Conservation (phyloP, 2,329 filamentous ascomycete species). For the Coniochaeta prunicola region DNA sequence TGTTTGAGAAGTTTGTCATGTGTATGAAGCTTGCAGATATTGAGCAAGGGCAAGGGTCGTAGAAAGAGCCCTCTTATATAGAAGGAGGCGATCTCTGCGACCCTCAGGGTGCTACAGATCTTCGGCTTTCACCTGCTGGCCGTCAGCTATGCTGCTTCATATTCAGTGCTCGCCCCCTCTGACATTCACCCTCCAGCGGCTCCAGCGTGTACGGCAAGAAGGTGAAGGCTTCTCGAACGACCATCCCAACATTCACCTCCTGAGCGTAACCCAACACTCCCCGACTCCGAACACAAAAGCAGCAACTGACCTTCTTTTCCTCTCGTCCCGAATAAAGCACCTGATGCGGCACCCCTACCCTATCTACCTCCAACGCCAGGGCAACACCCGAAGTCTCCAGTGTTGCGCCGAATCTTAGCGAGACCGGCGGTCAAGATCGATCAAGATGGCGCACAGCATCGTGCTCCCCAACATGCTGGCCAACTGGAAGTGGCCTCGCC, state of each 20-base stretch:
- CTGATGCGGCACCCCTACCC: not conserved
- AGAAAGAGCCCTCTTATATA: not conserved
- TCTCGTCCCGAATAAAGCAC: not conserved
- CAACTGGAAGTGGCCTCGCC: constrained; percentile 11
- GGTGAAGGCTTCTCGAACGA: not conserved
- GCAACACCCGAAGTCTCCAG: constrained; percentile 1
- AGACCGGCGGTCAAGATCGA: constrained; percentile 1
- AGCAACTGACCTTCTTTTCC: not conserved
- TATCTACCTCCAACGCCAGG: not conserved
- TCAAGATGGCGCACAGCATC: constrained; percentile 1
- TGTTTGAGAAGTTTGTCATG: no score
- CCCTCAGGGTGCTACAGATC: not conserved
- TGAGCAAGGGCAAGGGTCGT: not conserved
- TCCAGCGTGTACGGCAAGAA: not conserved
- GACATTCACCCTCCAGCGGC: not conserved
- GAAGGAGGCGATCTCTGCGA: not conserved
- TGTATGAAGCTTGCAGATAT: not conserved
- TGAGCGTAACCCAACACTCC: not conserved
- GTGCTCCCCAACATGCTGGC: constrained; percentile 8
- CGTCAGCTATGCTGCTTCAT: not conserved
- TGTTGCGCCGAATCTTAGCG: constrained; percentile 1
- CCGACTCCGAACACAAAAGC: not conserved
- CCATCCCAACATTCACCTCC: not conserved
- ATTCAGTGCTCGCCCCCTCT: not conserved
- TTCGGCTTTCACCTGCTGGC: not conserved